phyloP scores from a whole-genome alignment of 805 yeast genomes.

The Henningerozyma blattae region DNA sequence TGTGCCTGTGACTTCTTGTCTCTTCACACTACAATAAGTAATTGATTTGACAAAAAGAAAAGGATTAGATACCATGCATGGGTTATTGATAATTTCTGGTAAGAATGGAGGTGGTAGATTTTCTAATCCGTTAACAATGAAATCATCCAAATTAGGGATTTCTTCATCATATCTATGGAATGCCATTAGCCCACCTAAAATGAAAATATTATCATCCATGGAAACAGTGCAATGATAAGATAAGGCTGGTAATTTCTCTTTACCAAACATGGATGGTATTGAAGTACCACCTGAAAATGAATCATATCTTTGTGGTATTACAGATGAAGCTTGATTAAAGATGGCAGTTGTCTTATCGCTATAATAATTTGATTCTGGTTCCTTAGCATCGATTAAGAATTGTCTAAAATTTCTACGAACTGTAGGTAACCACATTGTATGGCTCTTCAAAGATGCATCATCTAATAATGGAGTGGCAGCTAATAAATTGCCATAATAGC shows the following conservation, averaged over 20 bases:
- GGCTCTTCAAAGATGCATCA: conserved; percentile 10
- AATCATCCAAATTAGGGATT: conserved; percentile 24
- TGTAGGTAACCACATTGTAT: conserved; percentile 22
- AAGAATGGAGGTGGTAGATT: conserved; percentile 37
- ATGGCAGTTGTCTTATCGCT: conserved; percentile 13
- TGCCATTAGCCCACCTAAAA: conserved; percentile 35
- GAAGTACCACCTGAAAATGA: conserved; percentile 16
- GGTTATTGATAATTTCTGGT: conserved; percentile 29
- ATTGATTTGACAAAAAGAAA: conserved; percentile 28
- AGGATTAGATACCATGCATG: conserved; percentile 30
- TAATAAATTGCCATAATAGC: conserved; percentile 14
- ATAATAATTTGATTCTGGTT: conserved; percentile 2
- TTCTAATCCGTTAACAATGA: conserved; percentile 27
- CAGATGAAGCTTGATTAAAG: conserved; percentile 13
- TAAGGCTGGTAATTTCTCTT: conserved; percentile 30
- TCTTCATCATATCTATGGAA: conserved; percentile 15
- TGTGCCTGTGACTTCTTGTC: conserved; percentile 27
- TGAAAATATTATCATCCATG: conserved; percentile 26
- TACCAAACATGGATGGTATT: conserved; percentile 26
- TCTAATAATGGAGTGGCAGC: conserved; percentile 10
- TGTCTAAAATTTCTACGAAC: conserved; percentile 2
- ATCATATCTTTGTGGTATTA: conserved; percentile 11
- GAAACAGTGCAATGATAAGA: conserved; percentile 33
- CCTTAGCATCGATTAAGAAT: neutral
- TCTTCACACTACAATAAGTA: conserved; percentile 28